phyloP scores from a whole-genome alignment of 2,329 filamentous ascomycete species.

The Xylaria hypoxylon region DNA sequence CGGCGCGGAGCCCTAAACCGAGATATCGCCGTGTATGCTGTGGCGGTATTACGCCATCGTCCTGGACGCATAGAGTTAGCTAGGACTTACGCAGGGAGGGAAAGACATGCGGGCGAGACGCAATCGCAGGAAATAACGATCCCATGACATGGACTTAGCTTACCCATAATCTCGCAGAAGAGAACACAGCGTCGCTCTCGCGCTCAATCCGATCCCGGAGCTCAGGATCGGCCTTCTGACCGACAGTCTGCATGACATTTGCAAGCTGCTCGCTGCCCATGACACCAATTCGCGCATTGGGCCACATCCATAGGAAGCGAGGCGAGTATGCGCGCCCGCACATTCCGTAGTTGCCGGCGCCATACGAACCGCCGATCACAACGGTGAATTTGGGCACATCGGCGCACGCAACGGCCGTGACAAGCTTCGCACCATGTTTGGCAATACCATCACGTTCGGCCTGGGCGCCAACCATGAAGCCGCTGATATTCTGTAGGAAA shows the following conservation, averaged over 20 bases:
- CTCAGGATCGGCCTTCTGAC: constrained; percentile 82
- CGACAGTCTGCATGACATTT: constrained; percentile 94
- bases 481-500: constrained; percentile 96
- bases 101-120: constrained; percentile 2
- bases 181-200: constrained; percentile 90
- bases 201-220: constrained; percentile 86
- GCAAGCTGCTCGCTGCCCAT: constrained; percentile 96
- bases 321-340: constrained; percentile 94
- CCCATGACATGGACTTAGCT: constrained; percentile 48
- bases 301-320: constrained; percentile 95
- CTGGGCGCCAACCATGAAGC: constrained; percentile 97
- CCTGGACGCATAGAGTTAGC: constrained; percentile 55
- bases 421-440: constrained; percentile 97
- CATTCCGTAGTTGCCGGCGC: constrained; percentile 98
- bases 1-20: constrained; percentile 77
- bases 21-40: constrained; percentile 79
- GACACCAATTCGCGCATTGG: constrained; percentile 93
- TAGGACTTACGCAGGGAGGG: background rate
- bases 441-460: constrained; percentile 96
- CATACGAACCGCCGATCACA: constrained; percentile 91
- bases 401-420: constrained; percentile 93
- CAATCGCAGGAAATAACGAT: background rate
- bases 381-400: constrained; percentile 97
- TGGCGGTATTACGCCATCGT: constrained; percentile 84
- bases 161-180: constrained; percentile 89